These are phyloP conservation scores for Cercospora sp. DNA, from an alignment of 2,329 filamentous ascomycete genomes.

Conservation along the genomic window DNA sequence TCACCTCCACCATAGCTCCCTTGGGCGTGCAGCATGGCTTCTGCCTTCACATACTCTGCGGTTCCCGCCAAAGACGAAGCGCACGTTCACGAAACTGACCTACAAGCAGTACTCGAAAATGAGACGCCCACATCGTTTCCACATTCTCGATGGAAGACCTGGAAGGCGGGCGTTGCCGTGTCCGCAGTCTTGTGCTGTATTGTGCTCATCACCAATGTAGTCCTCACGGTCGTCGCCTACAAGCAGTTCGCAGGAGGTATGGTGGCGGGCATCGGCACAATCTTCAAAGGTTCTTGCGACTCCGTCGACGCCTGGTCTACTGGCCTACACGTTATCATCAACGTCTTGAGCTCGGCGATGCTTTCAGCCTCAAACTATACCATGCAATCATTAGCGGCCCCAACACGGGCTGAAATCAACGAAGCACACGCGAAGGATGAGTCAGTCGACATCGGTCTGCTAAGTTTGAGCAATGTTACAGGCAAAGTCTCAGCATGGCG, in stretches of 20 bases:
- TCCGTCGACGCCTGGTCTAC: slow-evolving; percentile 19
- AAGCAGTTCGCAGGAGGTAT: neutral
- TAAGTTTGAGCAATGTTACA: slow-evolving; percentile 43
- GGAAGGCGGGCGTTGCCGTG: neutral
- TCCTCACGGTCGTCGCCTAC: neutral
- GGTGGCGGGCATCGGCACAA: slow-evolving; percentile 17
- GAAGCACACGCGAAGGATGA: slow-evolving; percentile 44
- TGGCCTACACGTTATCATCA: slow-evolving; percentile 49
- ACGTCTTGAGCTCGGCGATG: slow-evolving; percentile 48
- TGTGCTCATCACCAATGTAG: neutral
- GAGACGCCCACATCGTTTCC: neutral
- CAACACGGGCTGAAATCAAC: slow-evolving; percentile 53
- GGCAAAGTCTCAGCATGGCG: slow-evolving; percentile 26
- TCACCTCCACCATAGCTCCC: neutral
- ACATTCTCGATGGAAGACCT: neutral
- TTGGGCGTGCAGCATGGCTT: neutral
- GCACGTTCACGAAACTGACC: neutral
- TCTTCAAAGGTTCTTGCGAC: slow-evolving; percentile 30
- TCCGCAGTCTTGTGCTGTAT: neutral
- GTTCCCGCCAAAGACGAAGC: neutral
- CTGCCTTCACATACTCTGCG: neutral
- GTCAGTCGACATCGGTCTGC: slow-evolving; percentile 50
- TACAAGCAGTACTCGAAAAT: neutral
- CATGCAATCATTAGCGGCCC: slow-evolving; percentile 55
- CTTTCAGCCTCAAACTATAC: slow-evolving; percentile 52